Evolutionary conservation across 148 eudicot species (phyloP), one percentile per base, ranked within the genome.

Genomic region (Rhododendron simsii): DNA sequence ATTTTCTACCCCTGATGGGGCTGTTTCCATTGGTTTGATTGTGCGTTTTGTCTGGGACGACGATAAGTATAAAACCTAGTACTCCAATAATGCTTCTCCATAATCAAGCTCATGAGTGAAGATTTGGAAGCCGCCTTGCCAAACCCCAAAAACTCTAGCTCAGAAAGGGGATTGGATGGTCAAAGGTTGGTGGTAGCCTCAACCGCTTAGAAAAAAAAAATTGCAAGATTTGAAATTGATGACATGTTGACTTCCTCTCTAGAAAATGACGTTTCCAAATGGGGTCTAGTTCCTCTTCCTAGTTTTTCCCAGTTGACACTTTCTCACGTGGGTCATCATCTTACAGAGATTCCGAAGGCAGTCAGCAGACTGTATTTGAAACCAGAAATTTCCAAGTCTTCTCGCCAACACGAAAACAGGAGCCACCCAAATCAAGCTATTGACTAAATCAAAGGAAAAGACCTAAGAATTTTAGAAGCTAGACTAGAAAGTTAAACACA

Each of bases 61-160:
- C 30, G 0, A 30, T 30, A 30, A 30, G 30, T 30, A 30, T 65
- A 65, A 23, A 65, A n/a, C 14, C 10, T 37, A 16, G 0, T 13
- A 4, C 7, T 7, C 1, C 45, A 41, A 6, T 6, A 41, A 6
- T 5, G 5, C 7, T 41, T 5, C 2, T 5, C 16, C 4, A 16
- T 55, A 37, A 37, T 75, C n/a, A 35, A 51, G 12, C 4, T 14
- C 47, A 30, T 55, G 18, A 81, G 2, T 81, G 14, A 47, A 57
- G 30, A 35, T 15, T 35, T 30, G 7, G 30, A 33, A 35, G 84
- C 84, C 48, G 84, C 84, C 84, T 81, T 55, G 84, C 71, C 84
- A 21, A 55, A 12, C 35, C 47, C 71, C 30, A 30, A 81, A 35
- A 20, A n/a, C 47, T 57, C 28, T 81, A 45, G 33, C 28, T 33